Evolutionary conservation across 2,329 filamentous ascomycete species (phyloP).

Genomic region (Cryphonectria parasitica): DNA sequence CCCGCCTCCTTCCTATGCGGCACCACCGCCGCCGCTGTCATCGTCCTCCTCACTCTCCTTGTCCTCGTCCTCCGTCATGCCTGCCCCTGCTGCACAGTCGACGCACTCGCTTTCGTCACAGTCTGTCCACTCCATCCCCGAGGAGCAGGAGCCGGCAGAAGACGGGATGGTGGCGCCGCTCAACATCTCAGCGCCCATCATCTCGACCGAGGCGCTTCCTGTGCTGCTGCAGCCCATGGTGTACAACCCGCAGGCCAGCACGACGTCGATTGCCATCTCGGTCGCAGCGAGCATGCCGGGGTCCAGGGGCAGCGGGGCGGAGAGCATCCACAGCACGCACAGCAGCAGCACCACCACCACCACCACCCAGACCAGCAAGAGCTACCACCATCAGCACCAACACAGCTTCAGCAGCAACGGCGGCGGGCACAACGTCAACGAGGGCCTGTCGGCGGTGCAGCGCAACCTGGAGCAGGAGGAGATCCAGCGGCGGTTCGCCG

Average conservation of each 20-base stretch:
- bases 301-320: constrained; percentile 19
- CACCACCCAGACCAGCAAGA: neutral
- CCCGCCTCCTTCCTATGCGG: constrained; percentile 30
- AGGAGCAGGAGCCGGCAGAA: constrained; percentile 11
- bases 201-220: constrained; percentile 52
- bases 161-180: constrained; percentile 30
- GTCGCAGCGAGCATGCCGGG: constrained; percentile 31
- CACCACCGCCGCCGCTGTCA: constrained; percentile 29
- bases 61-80: neutral
- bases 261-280: constrained; percentile 23
- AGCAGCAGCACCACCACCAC: neutral
- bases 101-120: constrained; percentile 28
- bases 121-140: constrained; percentile 10
- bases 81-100: constrained; percentile 9
- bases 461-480: constrained; percentile 62
- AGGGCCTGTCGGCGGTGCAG: constrained; percentile 60
- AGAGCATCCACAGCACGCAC: constrained; percentile 11
- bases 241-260: constrained; percentile 50
- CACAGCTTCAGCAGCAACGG: constrained; percentile 17
- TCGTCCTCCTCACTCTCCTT: neutral
- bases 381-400: neutral
- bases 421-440: constrained; percentile 38
- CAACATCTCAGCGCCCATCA: constrained; percentile 54
- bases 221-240: constrained; percentile 60
- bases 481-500: constrained; percentile 57